Conservation (phyloP, 108 stramenopile genomes). For the Cylindrotheca fusiformis region DNA sequence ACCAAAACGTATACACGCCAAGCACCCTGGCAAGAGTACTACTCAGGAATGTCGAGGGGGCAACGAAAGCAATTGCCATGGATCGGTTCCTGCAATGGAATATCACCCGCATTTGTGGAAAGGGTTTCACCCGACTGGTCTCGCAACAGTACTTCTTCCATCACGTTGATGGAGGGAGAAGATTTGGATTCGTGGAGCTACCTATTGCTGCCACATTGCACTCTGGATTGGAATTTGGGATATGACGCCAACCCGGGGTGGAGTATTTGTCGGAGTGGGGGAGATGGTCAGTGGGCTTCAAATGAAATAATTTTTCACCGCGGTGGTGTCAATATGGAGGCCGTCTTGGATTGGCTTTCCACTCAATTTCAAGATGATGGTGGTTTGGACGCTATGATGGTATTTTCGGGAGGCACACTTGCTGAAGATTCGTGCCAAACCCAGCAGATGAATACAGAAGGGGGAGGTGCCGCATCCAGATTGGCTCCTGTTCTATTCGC, state of each 20-base stretch:
- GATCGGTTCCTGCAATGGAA: not conserved
- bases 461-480: too few species aligned
- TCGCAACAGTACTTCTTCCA: not conserved
- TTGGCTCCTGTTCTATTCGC: not conserved
- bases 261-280: not conserved
- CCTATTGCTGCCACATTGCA: slow-evolving; percentile 11
- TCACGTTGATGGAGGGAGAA: not conserved
- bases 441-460: too few species aligned
- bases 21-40: not conserved
- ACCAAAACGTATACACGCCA: not conserved
- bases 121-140: not conserved
- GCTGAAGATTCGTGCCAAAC: too few species aligned
- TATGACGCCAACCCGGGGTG: not conserved
- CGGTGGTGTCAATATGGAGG: slow-evolving; percentile 6
- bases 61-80: not conserved
- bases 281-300: not conserved
- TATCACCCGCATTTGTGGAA: not conserved
- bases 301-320: not conserved
- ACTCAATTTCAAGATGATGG: slow-evolving; percentile 8
- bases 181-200: slow-evolving; percentile 6
- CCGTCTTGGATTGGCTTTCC: slow-evolving; percentile 7
- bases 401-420: slow-evolving; percentile 9
- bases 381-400: slow-evolving; percentile 10
- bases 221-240: slow-evolving; percentile 13
- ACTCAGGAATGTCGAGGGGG: not conserved